Percentiles rank a stretch among this genome's conserved stretches.
phyloP scores from a whole-genome alignment of 805 yeast species.

The Yarrowia hollandica region DNA sequence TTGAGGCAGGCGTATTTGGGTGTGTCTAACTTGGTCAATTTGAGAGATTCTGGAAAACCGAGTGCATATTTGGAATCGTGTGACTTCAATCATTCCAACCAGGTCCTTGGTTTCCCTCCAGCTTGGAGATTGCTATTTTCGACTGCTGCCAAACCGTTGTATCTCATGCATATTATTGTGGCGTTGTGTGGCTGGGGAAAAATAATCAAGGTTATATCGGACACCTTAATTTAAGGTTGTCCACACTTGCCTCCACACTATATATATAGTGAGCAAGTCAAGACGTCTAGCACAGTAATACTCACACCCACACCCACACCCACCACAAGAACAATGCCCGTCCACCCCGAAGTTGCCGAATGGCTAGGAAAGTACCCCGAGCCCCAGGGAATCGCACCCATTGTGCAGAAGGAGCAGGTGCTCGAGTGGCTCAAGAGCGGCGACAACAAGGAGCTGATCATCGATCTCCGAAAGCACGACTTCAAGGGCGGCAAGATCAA shows the following conservation, averaged over 20 bases:
- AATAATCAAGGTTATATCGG: not conserved
- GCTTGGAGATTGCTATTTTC: too few relatives aligned
- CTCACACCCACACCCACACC: not conserved
- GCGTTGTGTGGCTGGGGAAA: too few relatives aligned
- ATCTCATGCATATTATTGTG: too few relatives aligned
- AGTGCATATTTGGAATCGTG: too few relatives aligned
- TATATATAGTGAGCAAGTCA: not conserved
- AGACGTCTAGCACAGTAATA: too few relatives aligned
- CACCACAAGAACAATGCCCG: not conserved
- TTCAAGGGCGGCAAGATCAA: conserved; percentile 36
- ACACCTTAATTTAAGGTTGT: not conserved
- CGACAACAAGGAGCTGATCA: conserved; percentile 31
- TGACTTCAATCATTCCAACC: too few relatives aligned
- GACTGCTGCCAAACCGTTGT: too few relatives aligned
- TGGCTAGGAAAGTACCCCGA: conserved; percentile 29
- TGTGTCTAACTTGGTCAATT: too few relatives aligned
- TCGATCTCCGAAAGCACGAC: conserved; percentile 36
- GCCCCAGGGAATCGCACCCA: conserved; percentile 28
- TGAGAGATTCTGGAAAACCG: too few relatives aligned
- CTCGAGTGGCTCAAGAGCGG: conserved; percentile 30
- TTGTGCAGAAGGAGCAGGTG: conserved; percentile 33
- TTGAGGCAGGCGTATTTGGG: too few relatives aligned
- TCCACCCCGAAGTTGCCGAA: conserved; percentile 28
- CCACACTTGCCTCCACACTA: not conserved
- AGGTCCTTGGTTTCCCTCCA: too few relatives aligned